Evolutionary conservation across 108 stramenopile genomes (phyloP).

Genomic region (Phaeodactylum tricornutum): DNA sequence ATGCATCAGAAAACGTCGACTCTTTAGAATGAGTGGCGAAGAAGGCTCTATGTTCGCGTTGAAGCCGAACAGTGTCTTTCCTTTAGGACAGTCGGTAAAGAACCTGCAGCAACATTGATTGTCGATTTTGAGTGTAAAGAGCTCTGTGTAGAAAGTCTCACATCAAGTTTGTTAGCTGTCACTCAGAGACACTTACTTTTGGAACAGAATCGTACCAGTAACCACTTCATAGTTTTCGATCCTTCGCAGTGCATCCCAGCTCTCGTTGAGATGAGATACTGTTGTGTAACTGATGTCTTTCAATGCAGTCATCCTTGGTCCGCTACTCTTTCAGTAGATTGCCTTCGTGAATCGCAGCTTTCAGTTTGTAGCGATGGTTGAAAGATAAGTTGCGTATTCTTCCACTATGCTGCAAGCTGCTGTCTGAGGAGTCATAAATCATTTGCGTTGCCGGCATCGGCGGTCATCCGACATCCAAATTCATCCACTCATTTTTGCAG

Average conservation of each 20-base stretch:
- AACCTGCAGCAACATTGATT: constrained; percentile 4
- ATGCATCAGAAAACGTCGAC: constrained; percentile 16
- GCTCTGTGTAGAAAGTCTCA: neutral
- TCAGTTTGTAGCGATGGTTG: no score
- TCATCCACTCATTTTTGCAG: no score
- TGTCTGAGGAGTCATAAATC: no score
- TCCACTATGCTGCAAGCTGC: no score
- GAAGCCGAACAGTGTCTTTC: constrained; percentile 21
- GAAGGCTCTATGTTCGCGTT: constrained; percentile 16
- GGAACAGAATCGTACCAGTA: constrained; percentile 13
- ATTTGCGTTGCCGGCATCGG: no score
- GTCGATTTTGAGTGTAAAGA: neutral
- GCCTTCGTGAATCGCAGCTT: no score
- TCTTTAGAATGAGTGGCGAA: constrained; percentile 9
- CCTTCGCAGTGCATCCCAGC: constrained; percentile 21
- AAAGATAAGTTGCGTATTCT: no score
- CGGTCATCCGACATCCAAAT: no score
- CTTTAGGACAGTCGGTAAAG: constrained; percentile 14
- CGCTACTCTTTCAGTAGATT: no score
- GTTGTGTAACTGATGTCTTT: constrained; percentile 28
- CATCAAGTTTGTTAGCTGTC: neutral
- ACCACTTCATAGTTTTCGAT: constrained; percentile 15
- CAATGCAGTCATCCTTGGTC: no score
- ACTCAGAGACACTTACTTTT: constrained; percentile 12
- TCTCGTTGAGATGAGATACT: constrained; percentile 26